Evolutionary conservation across 1,284 basidiomycete genomes (phyloP).

Genomic region (Sphaerobolus stellatus): DNA sequence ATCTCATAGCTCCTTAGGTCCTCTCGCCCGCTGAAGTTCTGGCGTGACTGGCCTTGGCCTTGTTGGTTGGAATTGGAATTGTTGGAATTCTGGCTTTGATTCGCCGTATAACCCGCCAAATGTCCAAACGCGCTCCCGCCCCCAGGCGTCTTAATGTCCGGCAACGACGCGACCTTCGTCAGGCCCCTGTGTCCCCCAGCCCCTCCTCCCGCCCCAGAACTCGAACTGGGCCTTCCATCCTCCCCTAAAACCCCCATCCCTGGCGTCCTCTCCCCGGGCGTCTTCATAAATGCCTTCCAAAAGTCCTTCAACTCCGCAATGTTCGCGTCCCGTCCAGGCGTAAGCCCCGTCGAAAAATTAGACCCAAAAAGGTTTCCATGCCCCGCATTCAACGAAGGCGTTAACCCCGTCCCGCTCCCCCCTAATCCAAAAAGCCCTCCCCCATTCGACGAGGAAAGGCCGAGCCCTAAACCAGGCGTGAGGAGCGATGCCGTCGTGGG

Average conservation of each 20-base stretch:
- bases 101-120: no score
- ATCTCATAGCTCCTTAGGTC: constrained; percentile 72
- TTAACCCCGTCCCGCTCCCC: not conserved
- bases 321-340: constrained; percentile 43
- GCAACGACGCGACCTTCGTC: constrained; percentile 60
- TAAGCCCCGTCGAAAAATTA: constrained; percentile 17
- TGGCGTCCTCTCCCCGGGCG: constrained; percentile 32
- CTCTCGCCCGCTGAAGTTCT: constrained; percentile 33
- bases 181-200: constrained; percentile 8
- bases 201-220: constrained; percentile 7
- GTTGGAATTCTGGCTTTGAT: no score
- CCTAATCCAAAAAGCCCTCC: not conserved
- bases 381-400: not conserved
- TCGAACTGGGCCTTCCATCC: constrained; percentile 5
- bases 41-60: not conserved
- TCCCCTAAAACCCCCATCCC: not conserved
- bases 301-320: constrained; percentile 63
- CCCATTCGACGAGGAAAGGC: not conserved
- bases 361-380: not conserved
- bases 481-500: not conserved
- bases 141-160: constrained; percentile 63
- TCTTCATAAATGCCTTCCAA: constrained; percentile 74
- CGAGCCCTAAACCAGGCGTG: not conserved
- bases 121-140: no score
- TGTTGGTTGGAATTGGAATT: constrained; percentile 22